These are phyloP conservation scores for Anthostomella pinea DNA, from an alignment of 2,329 filamentous ascomycete genomes.

Conservation along the genomic window DNA sequence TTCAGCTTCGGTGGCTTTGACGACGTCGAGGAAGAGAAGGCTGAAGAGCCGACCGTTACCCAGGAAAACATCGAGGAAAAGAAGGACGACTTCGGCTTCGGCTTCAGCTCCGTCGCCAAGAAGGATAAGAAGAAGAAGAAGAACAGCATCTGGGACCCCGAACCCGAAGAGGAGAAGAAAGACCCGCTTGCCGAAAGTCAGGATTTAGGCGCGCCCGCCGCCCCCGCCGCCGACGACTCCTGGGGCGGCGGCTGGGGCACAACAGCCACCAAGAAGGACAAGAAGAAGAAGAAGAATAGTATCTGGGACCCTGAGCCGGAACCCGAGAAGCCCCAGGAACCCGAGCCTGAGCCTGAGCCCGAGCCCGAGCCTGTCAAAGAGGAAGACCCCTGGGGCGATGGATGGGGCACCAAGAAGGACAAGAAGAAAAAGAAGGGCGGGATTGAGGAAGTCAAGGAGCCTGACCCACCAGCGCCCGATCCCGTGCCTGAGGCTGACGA, in stretches of 20 bases:
- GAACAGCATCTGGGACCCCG: slow-evolving; percentile 35
- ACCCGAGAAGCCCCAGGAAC: slow-evolving; percentile 3
- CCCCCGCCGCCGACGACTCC: slow-evolving; percentile 25
- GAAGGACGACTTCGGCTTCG: slow-evolving; percentile 28
- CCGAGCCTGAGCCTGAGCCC: slow-evolving; percentile 7
- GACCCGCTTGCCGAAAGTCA: slow-evolving; percentile 23
- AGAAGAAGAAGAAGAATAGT: slow-evolving; percentile 38
- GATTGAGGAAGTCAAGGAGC: slow-evolving; percentile 17
- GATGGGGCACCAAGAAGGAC: slow-evolving; percentile 27
- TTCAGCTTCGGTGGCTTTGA: slow-evolving; percentile 49
- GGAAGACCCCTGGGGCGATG: slow-evolving; percentile 32
- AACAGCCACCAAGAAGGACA: slow-evolving; percentile 34
- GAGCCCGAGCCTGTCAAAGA: slow-evolving; percentile 30
- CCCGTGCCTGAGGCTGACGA: slow-evolving; percentile 15
- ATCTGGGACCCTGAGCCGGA: slow-evolving; percentile 14
- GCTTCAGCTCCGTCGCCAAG: slow-evolving; percentile 20
- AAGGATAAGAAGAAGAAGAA: slow-evolving; percentile 42
- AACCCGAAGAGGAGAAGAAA: slow-evolving; percentile 34
- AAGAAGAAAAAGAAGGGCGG: slow-evolving; percentile 34
- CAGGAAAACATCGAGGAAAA: slow-evolving; percentile 28
- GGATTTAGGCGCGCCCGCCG: slow-evolving; percentile 17
- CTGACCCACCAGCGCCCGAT: slow-evolving; percentile 10
- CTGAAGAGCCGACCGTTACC: slow-evolving; percentile 20
- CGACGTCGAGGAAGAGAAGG: slow-evolving; percentile 37
- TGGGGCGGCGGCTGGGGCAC: slow-evolving; percentile 35